Conservation (phyloP, 331 rosid species). For the Rosa hybrid region DNA sequence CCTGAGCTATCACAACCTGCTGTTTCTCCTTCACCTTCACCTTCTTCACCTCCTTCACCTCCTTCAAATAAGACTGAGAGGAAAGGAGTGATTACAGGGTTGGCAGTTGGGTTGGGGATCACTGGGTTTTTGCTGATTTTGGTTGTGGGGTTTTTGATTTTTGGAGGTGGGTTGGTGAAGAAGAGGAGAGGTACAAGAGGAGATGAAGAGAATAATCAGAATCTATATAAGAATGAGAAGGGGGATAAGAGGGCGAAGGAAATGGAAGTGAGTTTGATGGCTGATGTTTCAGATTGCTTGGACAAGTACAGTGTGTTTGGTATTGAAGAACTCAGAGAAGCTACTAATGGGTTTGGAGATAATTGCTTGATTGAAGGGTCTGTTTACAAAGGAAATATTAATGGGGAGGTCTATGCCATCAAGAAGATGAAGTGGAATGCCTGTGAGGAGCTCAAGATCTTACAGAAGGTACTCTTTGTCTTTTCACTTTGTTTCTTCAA, state of each 20-base stretch:
- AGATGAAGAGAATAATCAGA: conserved; percentile 38
- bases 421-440: conserved; percentile 99
- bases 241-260: conserved; percentile 24
- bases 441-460: conserved; percentile 92
- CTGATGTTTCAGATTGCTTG: conserved; percentile 86
- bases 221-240: conserved; percentile 25
- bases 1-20: conserved; percentile 62
- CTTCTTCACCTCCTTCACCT: conserved; percentile 34
- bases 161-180: conserved; percentile 47
- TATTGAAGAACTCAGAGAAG: conserved; percentile 63
- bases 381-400: conserved; percentile 69
- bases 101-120: conserved; percentile 70
- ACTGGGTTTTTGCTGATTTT: conserved; percentile 55
- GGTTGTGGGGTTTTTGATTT: conserved; percentile 45
- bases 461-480: conserved; percentile 73
- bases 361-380: conserved; percentile 75
- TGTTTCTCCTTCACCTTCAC: conserved; percentile 36
- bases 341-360: conserved; percentile 66
- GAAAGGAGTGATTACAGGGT: conserved; percentile 54
- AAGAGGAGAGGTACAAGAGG: conserved; percentile 5
- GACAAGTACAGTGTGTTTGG: conserved; percentile 85
- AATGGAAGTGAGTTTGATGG: conserved; percentile 63
- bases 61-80: conserved; percentile 24
- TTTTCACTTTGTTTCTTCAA: not conserved
- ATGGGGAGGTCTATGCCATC: conserved; percentile 69